Evolutionary conservation across 1,284 basidiomycete species (phyloP).

Genomic region (Ceratobasidium papillatum): DNA sequence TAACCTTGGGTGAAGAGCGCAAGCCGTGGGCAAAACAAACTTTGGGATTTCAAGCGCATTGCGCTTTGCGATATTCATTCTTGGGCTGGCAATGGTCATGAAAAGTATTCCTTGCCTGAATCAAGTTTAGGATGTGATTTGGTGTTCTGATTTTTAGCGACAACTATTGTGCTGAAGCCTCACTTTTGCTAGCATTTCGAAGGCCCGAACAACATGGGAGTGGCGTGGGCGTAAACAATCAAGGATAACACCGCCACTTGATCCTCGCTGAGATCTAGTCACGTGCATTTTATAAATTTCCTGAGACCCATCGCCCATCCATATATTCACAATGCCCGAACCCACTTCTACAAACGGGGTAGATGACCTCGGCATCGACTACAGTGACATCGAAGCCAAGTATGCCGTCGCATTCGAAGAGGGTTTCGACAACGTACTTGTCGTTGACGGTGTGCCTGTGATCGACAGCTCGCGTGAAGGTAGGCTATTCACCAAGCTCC

Average conservation of each 20-base stretch:
- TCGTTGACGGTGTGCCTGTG: constrained; percentile 86
- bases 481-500: constrained; percentile 78
- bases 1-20: no score
- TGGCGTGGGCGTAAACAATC: neutral
- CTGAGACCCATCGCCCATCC: constrained; percentile 10
- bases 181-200: no score
- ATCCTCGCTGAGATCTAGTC: neutral
- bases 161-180: no score
- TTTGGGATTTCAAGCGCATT: no score
- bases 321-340: constrained; percentile 27
- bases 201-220: neutral
- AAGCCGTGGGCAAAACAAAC: no score
- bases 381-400: constrained; percentile 92
- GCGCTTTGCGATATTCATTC: no score
- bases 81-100: no score
- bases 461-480: constrained; percentile 85
- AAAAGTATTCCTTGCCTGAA: no score
- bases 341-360: constrained; percentile 4
- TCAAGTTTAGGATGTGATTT: no score
- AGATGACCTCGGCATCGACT: constrained; percentile 84
- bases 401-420: constrained; percentile 83
- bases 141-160: no score
- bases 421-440: constrained; percentile 85
- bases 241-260: neutral
- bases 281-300: constrained; percentile 4